These are phyloP conservation scores for Teratosphaeriaceae sp. DNA, from an alignment of 2,329 filamentous ascomycete genomes.

Conservation along the genomic window DNA sequence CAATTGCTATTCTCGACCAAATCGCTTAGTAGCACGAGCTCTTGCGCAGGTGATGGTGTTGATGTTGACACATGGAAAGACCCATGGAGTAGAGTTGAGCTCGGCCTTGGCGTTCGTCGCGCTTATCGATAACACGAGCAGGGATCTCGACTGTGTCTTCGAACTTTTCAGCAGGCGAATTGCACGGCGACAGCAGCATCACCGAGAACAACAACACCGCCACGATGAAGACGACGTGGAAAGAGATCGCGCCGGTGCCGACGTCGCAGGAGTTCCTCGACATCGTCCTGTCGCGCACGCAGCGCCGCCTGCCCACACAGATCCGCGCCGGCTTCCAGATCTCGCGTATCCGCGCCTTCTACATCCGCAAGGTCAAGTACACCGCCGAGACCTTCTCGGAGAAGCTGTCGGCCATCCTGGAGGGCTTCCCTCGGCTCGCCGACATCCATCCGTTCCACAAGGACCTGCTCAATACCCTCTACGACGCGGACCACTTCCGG, in stretches of 20 bases:
- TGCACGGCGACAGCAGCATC: background rate
- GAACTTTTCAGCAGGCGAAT: background rate
- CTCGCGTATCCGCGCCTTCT: constrained; percentile 87
- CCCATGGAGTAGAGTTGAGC: no score
- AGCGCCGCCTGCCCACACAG: constrained; percentile 88
- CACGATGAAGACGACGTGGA: constrained; percentile 54
- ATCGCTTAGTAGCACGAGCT: no score
- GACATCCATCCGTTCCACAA: constrained; percentile 95
- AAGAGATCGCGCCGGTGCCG: constrained; percentile 51
- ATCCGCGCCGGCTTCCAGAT: constrained; percentile 96
- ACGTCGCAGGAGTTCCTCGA: constrained; percentile 95
- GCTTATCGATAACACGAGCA: background rate
- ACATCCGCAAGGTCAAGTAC: constrained; percentile 97
- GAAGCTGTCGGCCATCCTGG: constrained; percentile 83
- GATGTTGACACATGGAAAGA: no score
- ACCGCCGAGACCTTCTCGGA: constrained; percentile 95
- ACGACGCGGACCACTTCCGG: constrained; percentile 96
- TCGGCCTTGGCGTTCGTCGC: background rate
- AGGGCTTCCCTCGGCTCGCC: constrained; percentile 84
- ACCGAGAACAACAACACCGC: constrained; percentile 7
- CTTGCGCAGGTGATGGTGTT: no score
- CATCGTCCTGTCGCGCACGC: constrained; percentile 89
- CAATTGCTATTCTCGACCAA: no score
- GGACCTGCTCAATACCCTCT: constrained; percentile 92
- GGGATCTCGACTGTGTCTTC: background rate